phyloP scores from a whole-genome alignment of 23 red algal species.

The Gracilaria domingensis region DNA sequence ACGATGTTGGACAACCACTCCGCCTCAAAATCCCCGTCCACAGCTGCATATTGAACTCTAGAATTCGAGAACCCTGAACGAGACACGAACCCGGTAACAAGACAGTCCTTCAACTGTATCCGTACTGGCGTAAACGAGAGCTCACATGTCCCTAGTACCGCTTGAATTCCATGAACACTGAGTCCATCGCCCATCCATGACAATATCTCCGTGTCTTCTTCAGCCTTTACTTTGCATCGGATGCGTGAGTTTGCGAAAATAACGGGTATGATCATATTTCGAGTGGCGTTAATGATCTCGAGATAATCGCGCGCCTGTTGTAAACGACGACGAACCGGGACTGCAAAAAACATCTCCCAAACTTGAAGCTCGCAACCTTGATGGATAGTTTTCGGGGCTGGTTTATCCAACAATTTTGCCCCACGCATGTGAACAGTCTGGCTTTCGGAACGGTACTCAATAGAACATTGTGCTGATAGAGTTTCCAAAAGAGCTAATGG shows the following conservation, averaged over 20 bases:
- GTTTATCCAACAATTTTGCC: background rate
- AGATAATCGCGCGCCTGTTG: conserved; percentile 23
- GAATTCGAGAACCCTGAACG: conserved; percentile 21
- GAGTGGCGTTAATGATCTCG: conserved; percentile 5
- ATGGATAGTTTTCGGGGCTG: background rate
- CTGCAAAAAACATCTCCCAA: conserved; percentile 47
- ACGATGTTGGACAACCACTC: background rate
- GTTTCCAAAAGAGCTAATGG: background rate
- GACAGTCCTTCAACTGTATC: background rate
- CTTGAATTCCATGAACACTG: conserved; percentile 3
- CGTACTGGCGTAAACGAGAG: background rate
- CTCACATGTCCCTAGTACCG: background rate
- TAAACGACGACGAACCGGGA: conserved; percentile 51
- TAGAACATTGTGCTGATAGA: conserved; percentile 32
- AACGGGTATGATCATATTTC: conserved; percentile 2
- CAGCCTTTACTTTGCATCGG: background rate
- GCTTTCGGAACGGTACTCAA: conserved; percentile 1
- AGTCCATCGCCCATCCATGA: background rate
- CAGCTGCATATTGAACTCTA: conserved; percentile 12
- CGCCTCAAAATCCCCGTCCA: conserved; percentile 9
- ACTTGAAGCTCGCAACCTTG: conserved; percentile 36
- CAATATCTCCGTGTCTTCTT: background rate
- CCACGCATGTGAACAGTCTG: conserved; percentile 11
- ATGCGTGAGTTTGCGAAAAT: conserved; percentile 47
- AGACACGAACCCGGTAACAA: conserved; percentile 27